A percentile compares a stretch with the other conserved stretches of the same genome.
Evolutionary conservation across 257 asterid species (phyloP).

Genomic region (Nemophila menziesii): DNA sequence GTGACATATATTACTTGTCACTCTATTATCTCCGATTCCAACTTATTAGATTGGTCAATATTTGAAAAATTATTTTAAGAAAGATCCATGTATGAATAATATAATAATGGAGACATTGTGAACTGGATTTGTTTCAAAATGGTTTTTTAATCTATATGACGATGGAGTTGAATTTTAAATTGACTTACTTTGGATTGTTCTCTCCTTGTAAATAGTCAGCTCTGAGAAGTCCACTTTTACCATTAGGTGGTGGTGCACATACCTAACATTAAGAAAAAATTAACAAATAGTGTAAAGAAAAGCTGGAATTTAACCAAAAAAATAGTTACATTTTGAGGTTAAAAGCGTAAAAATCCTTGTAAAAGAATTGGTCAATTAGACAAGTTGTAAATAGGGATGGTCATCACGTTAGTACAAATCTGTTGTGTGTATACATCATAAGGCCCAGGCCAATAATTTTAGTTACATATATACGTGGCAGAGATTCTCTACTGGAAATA

Average conservation of each 20-base stretch:
- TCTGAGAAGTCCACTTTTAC: constrained; percentile 82
- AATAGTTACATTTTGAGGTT: too few species aligned
- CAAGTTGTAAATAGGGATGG: too few species aligned
- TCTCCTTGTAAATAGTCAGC: constrained; percentile 58
- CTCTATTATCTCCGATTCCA: too few species aligned
- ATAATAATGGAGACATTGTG: not conserved
- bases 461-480: not conserved
- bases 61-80: too few species aligned
- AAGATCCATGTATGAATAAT: too few species aligned
- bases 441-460: constrained; percentile 1
- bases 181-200: constrained; percentile 54
- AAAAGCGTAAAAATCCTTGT: too few species aligned
- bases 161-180: not conserved
- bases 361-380: too few species aligned
- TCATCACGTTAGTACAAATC: not conserved
- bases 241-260: constrained; percentile 74
- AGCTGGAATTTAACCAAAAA: constrained; percentile 10
- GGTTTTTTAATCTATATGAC: too few species aligned
- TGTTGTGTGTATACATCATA: not conserved
- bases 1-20: too few species aligned
- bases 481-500: not conserved
- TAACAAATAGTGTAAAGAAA: constrained; percentile 7
- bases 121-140: not conserved
- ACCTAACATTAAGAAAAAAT: constrained; percentile 45
- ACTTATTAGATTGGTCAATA: too few species aligned